These are phyloP conservation scores for Didymella keratinophila DNA, from an alignment of 2,329 filamentous ascomycete genomes.

Conservation along the genomic window DNA sequence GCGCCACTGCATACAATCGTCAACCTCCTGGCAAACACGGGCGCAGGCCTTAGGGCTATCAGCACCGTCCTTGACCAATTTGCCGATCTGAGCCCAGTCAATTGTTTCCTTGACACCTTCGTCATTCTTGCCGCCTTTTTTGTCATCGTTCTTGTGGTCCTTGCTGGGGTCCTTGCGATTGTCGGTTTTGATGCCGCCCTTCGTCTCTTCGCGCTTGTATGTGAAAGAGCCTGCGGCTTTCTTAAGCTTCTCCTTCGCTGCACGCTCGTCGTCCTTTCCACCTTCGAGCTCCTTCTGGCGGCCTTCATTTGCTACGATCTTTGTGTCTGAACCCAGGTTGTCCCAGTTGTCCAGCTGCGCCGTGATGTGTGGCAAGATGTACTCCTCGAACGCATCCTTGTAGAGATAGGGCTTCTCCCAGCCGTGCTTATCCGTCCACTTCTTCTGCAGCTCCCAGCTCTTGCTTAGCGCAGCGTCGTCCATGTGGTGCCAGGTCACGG, in stretches of 20 bases:
- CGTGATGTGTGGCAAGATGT: constrained; percentile 42
- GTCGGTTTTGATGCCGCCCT: neutral
- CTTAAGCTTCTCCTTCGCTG: constrained; percentile 16
- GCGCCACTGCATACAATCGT: constrained; percentile 51
- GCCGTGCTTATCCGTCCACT: constrained; percentile 45
- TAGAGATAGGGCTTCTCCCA: constrained; percentile 46
- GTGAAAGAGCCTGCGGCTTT: constrained; percentile 12
- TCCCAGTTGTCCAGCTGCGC: constrained; percentile 46
- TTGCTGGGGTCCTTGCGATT: constrained; percentile 9
- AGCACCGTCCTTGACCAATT: constrained; percentile 31
- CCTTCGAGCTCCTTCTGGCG: constrained; percentile 21
- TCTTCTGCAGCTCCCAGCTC: constrained; percentile 44
- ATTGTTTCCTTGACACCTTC: constrained; percentile 9
- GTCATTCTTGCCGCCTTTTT: constrained; percentile 16
- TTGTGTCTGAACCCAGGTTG: constrained; percentile 36
- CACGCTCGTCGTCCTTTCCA: constrained; percentile 18
- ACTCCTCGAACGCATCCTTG: constrained; percentile 44
- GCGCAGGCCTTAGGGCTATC: constrained; percentile 37
- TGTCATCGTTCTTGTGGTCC: constrained; percentile 5
- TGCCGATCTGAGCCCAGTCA: constrained; percentile 10
- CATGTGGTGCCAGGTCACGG: constrained; percentile 51
- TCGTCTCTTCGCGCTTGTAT: constrained; percentile 7
- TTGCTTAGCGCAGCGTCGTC: constrained; percentile 30
- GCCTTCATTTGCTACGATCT: constrained; percentile 29
- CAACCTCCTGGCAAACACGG: constrained; percentile 34